Evolutionary conservation across 129 eudicot species (phyloP).

Genomic region (Artemisia tridentata): DNA sequence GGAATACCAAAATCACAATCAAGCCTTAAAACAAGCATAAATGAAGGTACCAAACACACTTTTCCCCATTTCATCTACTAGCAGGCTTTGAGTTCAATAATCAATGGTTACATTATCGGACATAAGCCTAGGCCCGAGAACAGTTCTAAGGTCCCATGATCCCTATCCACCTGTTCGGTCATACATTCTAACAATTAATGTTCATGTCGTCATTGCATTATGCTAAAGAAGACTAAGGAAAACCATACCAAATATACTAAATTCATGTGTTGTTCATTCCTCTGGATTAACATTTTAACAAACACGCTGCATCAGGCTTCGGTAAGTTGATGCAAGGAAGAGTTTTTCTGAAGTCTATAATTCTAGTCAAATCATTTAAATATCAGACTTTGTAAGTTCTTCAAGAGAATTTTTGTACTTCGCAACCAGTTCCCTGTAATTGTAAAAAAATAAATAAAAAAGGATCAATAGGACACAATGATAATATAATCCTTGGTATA

Average conservation of each 20-base stretch:
- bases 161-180: not conserved
- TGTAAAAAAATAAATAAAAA: not conserved
- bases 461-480: not conserved
- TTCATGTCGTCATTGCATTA: too few relatives aligned
- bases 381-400: conserved; percentile 65
- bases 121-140: not conserved
- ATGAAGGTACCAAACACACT: not conserved
- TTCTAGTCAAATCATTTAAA: conserved; percentile 14
- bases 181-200: too few relatives aligned
- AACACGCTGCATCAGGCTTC: not conserved
- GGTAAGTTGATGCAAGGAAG: not conserved
- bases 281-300: not conserved
- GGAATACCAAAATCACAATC: too few relatives aligned
- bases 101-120: not conserved
- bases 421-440: conserved; percentile 66
- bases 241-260: too few relatives aligned
- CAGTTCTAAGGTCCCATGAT: not conserved
- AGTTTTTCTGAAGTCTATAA: not conserved
- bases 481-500: not conserved
- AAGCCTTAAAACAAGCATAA: too few relatives aligned
- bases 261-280: too few relatives aligned
- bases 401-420: conserved; percentile 69
- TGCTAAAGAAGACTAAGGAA: too few relatives aligned
- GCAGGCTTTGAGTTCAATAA: not conserved
- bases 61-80: not conserved